Percentiles rank a stretch among this genome's conserved stretches.
Conservation (phyloP, 768 basidiomycete species). For the Mycena galopus region DNA sequence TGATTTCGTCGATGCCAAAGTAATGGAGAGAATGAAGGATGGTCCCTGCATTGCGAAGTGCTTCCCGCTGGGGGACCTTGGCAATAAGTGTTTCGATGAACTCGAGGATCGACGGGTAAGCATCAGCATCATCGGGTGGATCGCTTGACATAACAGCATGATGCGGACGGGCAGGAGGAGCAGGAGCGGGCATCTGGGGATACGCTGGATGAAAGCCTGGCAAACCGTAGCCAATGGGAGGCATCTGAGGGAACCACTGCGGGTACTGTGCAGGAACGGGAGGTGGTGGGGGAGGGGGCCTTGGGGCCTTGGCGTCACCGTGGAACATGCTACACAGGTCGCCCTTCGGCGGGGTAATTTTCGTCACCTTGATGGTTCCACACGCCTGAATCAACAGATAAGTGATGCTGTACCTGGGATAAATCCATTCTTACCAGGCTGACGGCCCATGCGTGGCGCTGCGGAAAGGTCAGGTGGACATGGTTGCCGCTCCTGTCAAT, state of each 20-base stretch:
- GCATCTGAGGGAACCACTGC: not conserved
- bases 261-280: not conserved
- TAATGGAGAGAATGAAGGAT: not conserved
- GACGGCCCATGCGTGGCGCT: constrained; percentile 16
- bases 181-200: no score
- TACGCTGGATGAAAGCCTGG: no score
- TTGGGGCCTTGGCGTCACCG: not conserved
- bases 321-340: constrained; percentile 13
- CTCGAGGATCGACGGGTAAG: constrained; percentile 1
- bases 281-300: not conserved
- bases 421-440: not conserved
- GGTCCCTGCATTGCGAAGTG: not conserved
- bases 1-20: no score
- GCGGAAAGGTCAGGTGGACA: not conserved
- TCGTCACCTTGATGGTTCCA: not conserved
- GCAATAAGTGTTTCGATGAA: constrained; percentile 4
- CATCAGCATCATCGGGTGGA: not conserved
- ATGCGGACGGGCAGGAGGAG: no score
- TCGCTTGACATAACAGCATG: constrained; percentile 7
- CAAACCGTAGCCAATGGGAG: not conserved
- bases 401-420: not conserved
- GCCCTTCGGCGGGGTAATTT: not conserved
- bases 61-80: not conserved
- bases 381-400: not conserved
- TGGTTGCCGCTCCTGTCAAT: constrained; percentile 7